Evolutionary conservation across 2,329 filamentous ascomycete species (phyloP).

Genomic region (Hymenoscyphus repandus): DNA sequence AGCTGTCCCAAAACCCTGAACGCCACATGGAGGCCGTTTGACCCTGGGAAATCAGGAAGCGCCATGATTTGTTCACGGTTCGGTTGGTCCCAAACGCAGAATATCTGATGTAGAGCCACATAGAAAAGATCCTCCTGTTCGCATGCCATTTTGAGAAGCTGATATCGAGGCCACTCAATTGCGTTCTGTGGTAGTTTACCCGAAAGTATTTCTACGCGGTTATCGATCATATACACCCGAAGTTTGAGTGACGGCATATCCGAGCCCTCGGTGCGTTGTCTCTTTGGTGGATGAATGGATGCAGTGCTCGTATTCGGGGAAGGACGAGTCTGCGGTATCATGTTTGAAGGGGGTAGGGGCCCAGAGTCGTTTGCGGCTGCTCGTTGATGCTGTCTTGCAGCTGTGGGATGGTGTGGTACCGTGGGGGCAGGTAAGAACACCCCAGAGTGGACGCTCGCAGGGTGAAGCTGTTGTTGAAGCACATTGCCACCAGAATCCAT

Average conservation of each 20-base stretch:
- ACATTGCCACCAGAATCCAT: too few species aligned
- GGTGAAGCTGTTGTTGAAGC: too few species aligned
- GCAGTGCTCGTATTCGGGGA: background rate
- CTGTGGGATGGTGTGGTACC: too few species aligned
- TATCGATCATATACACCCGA: constrained; percentile 21
- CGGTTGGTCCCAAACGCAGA: constrained; percentile 47
- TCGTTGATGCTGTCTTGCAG: too few species aligned
- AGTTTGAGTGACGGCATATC: constrained; percentile 5
- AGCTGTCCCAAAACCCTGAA: constrained; percentile 37
- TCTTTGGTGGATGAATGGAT: too few species aligned
- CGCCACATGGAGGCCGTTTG: constrained; percentile 23
- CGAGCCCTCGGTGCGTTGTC: too few species aligned
- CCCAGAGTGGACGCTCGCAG: too few species aligned
- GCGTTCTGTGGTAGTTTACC: constrained; percentile 22
- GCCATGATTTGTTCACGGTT: constrained; percentile 24
- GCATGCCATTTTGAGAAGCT: constrained; percentile 55
- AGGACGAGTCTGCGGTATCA: too few species aligned
- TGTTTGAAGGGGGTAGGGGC: too few species aligned
- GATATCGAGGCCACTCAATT: constrained; percentile 44
- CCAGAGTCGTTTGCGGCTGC: too few species aligned
- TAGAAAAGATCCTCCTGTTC: constrained; percentile 54
- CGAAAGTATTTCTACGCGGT: constrained; percentile 22
- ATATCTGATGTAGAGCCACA: constrained; percentile 59
- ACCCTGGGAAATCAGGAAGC: constrained; percentile 31
- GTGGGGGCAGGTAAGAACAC: too few species aligned